Evolutionary conservation across 441 rosid species (phyloP).

Genomic region (Macaranga tanarius): DNA sequence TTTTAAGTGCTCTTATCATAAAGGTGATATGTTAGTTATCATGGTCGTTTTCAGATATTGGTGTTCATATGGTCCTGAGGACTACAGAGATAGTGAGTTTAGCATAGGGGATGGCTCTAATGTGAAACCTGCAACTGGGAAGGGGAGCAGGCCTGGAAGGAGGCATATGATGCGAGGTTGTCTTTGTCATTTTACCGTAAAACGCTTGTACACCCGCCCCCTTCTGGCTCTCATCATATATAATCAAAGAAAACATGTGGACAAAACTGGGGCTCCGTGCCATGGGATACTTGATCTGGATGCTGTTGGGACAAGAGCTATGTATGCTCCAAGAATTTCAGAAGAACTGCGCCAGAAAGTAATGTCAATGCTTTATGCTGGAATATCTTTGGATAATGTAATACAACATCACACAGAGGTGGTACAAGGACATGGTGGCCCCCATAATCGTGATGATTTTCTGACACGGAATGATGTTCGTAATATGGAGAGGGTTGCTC

Average conservation of each 20-base stretch:
- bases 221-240: conserved; percentile 50
- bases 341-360: conserved; percentile 56
- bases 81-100: conserved; percentile 44
- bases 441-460: conserved; percentile 56
- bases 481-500: conserved; percentile 51
- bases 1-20: not conserved
- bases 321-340: conserved; percentile 58
- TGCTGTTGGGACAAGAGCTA: conserved; percentile 61
- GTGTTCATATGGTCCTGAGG: conserved; percentile 66
- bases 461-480: conserved; percentile 54
- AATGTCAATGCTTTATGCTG: conserved; percentile 51
- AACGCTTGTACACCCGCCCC: conserved; percentile 47
- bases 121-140: conserved; percentile 44
- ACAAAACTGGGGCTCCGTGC: conserved; percentile 50
- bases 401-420: conserved; percentile 49
- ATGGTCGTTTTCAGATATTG: conserved; percentile 43
- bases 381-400: conserved; percentile 49
- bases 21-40: conserved; percentile 9
- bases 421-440: conserved; percentile 55
- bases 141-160: conserved; percentile 58
- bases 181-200: conserved; percentile 57
- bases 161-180: conserved; percentile 63
- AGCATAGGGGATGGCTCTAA: conserved; percentile 38
- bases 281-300: conserved; percentile 53
- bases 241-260: conserved; percentile 56